Evolutionary conservation across 164 flowering plant species (phyloP).

Genomic region (Sedum album): DNA sequence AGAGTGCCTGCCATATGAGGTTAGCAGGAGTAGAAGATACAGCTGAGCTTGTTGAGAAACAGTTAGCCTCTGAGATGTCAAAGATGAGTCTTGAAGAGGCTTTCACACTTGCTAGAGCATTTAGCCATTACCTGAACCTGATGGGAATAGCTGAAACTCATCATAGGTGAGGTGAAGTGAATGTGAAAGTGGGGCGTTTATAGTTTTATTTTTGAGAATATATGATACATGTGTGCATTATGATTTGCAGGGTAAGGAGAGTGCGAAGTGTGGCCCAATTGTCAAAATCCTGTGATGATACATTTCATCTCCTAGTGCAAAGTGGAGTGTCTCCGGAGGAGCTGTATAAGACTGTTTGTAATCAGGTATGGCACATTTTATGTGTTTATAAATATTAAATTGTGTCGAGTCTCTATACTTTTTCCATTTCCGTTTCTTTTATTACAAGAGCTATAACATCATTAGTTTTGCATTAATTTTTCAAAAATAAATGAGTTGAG

Average conservation of each 20-base stretch:
- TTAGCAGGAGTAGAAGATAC: constrained; percentile 62
- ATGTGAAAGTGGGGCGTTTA: not conserved
- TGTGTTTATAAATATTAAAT: not conserved
- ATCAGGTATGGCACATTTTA: constrained; percentile 38
- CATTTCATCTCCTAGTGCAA: constrained; percentile 59
- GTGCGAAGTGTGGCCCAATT: constrained; percentile 29
- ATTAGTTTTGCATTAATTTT: no score
- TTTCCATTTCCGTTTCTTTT: not conserved
- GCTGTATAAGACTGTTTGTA: constrained; percentile 71
- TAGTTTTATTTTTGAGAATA: not conserved
- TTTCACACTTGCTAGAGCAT: constrained; percentile 63
- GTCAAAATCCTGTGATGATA: constrained; percentile 86
- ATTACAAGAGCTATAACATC: no score
- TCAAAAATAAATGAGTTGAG: not conserved
- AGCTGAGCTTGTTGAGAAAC: constrained; percentile 69
- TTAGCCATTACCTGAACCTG: constrained; percentile 74
- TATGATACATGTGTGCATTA: not conserved
- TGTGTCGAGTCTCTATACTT: not conserved
- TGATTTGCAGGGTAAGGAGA: constrained; percentile 47
- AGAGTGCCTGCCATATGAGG: constrained; percentile 82
- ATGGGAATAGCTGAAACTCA: constrained; percentile 91
- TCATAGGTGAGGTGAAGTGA: constrained; percentile 43
- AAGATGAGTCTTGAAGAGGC: constrained; percentile 80
- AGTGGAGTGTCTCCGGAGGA: constrained; percentile 70
- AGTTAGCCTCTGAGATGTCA: constrained; percentile 63